These are phyloP conservation scores for Arachnomyces sp. DNA, from an alignment of 2,329 filamentous ascomycete species.

Conservation along the genomic window DNA sequence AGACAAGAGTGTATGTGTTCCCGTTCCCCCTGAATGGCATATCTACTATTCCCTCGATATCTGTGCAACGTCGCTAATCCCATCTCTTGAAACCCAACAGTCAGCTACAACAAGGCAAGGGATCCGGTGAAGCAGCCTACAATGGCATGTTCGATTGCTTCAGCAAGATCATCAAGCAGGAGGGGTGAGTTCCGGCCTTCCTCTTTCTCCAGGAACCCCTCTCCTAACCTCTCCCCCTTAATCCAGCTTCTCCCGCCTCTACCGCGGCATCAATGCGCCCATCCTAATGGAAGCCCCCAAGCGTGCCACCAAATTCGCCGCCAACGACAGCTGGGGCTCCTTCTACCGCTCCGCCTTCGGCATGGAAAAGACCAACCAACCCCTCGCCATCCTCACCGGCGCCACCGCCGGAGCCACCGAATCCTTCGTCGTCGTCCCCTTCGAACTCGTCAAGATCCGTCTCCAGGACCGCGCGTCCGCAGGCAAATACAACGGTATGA, in stretches of 20 bases:
- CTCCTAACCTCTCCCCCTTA: background rate
- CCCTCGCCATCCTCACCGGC: conserved; percentile 84
- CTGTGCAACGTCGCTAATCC: conserved; percentile 1
- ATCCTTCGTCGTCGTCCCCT: conserved; percentile 93
- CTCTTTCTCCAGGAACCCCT: background rate
- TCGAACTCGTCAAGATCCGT: conserved; percentile 97
- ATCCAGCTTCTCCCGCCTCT: conserved; percentile 72
- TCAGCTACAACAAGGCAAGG: conserved; percentile 74
- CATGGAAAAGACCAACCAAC: conserved; percentile 79
- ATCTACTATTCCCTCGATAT: conserved; percentile 1
- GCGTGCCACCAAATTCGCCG: conserved; percentile 95
- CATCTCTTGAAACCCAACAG: conserved; percentile 38
- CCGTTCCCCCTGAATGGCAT: background rate
- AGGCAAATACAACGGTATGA: conserved; percentile 55
- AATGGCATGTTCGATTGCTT: conserved; percentile 98
- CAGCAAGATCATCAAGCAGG: conserved; percentile 89
- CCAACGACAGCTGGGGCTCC: conserved; percentile 97
- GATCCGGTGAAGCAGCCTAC: conserved; percentile 70
- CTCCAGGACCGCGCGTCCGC: conserved; percentile 93
- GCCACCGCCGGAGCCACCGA: conserved; percentile 93
- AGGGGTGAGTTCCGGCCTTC: conserved; percentile 59
- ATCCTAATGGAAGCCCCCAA: conserved; percentile 98
- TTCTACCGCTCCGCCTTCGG: conserved; percentile 86
- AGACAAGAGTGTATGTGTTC: conserved; percentile 79
- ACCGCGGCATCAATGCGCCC: conserved; percentile 89